phyloP scores from a whole-genome alignment of 352 stramenopile species.

The Phytophthora hybrid region DNA sequence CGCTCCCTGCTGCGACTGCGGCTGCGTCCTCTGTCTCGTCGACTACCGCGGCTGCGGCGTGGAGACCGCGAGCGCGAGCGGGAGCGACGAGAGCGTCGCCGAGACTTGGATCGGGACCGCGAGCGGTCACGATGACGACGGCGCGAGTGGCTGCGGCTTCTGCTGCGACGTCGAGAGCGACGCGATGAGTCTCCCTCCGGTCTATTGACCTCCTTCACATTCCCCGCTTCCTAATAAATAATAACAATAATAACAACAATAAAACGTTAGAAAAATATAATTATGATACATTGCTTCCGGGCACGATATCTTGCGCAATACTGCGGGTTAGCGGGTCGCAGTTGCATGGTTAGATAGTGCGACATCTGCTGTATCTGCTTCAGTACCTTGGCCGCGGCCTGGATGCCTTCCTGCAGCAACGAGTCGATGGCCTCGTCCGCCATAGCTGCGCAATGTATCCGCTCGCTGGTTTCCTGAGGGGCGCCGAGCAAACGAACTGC shows the following conservation, averaged over 20 bases:
- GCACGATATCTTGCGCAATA: slow-evolving; percentile 12
- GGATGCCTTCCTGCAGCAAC: slow-evolving; percentile 81
- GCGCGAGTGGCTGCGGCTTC: slow-evolving; percentile 40
- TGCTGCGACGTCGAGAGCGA: slow-evolving; percentile 31
- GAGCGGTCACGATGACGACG: slow-evolving; percentile 48
- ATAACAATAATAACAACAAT: slow-evolving; percentile 3
- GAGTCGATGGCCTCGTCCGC: slow-evolving; percentile 86
- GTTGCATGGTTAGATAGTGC: slow-evolving; percentile 6
- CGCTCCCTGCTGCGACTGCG: slow-evolving; percentile 50
- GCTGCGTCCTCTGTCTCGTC: slow-evolving; percentile 48
- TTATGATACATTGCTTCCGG: slow-evolving; percentile 10
- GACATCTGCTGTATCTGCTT: slow-evolving; percentile 2
- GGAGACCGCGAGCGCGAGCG: slow-evolving; percentile 55
- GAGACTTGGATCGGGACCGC: slow-evolving; percentile 50
- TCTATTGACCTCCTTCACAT: not conserved
- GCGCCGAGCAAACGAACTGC: slow-evolving; percentile 22
- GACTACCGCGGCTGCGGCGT: slow-evolving; percentile 42
- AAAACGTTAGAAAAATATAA: slow-evolving; percentile 10
- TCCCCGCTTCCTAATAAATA: slow-evolving; percentile 35
- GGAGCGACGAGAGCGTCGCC: slow-evolving; percentile 47
- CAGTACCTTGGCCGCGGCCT: slow-evolving; percentile 57
- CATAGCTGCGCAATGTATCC: slow-evolving; percentile 37
- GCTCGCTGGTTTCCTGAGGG: slow-evolving; percentile 24
- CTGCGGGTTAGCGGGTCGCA: not conserved
- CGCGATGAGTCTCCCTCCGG: slow-evolving; percentile 24